Evolutionary conservation across 2,329 filamentous ascomycete species (phyloP), one percentile per base, ranked within the genome.

Genomic region (Teratosphaeriaceae sp.): DNA sequence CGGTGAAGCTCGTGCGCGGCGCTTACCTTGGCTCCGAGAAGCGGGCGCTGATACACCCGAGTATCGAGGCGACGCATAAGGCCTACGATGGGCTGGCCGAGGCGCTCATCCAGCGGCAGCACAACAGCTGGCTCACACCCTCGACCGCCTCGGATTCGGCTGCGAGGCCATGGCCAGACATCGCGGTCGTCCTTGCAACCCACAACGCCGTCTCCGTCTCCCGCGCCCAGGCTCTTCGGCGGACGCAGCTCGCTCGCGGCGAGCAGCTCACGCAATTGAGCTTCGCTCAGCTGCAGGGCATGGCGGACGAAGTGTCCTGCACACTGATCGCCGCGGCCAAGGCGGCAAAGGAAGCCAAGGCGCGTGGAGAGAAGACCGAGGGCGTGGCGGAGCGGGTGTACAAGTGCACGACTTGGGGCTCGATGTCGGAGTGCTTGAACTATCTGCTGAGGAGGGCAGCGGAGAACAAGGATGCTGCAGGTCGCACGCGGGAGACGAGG

Each of bases 291-390:
- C 76, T 96, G 1, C 85, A 90, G 69, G 89, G 90, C 30, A 97
- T 97, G 90, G 90, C 90, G 1, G 90, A 97, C 55, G 89, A 96
- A 61, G 80, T 97, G 40, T 88, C 83, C 44, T 74, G 75, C 51
- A 65, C 67, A 2, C 61, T 80, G 0, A 60, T 80, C 13, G 65
- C 75, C 44, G 57, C 66, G 5, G 70, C 64, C 23, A 63, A 66
- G 9, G 55, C 63, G 27, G 54, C 55, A 21, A 35, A 38, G 26
- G 29, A 40, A 18, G 12, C 6, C 9, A 29, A 18, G 16, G 56
- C 3, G 19, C 11, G 23, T 12, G 8, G 52, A 49, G 50, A 55
- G 37, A 45, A 50, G 54, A 49, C 64, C 56, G 55, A 56, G 55
- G 62, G 62, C 29, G 57, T 56, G 1, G 57, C 62, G 43, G 66